Evolutionary conservation across 2,329 filamentous ascomycete species (phyloP).

Genomic region (Thelonectria olida): DNA sequence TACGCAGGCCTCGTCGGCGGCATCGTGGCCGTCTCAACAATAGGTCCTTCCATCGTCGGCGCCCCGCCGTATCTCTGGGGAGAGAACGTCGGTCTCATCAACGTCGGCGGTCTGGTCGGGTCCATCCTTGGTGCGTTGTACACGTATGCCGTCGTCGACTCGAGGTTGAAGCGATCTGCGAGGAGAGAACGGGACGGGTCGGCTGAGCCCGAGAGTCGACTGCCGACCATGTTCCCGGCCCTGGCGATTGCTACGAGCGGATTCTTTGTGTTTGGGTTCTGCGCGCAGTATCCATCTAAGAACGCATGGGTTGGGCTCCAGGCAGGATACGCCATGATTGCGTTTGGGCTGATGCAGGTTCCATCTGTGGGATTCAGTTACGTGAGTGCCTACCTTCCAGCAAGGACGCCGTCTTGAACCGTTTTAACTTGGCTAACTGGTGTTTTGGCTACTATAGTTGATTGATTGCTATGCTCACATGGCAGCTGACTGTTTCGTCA

Average conservation of each 20-base stretch:
- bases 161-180: constrained; percentile 34
- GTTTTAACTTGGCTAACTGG: no score
- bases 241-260: no score
- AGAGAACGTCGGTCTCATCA: constrained; percentile 44
- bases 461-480: constrained; percentile 60
- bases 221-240: no score
- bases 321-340: constrained; percentile 47
- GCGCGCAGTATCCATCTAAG: constrained; percentile 43
- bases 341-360: constrained; percentile 50
- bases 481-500: constrained; percentile 62
- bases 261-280: constrained; percentile 10
- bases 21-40: constrained; percentile 46
- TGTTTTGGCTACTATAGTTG: constrained; percentile 51
- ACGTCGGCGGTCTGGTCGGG: constrained; percentile 46
- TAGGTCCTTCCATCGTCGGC: constrained; percentile 44
- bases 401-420: no score
- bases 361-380: constrained; percentile 51
- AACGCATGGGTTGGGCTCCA: constrained; percentile 47
- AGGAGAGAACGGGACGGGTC: no score
- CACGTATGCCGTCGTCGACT: constrained; percentile 39
- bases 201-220: no score
- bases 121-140: constrained; percentile 40
- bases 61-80: constrained; percentile 48
- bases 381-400: constrained; percentile 40
- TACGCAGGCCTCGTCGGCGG: constrained; percentile 49